Evolutionary conservation across 202 grass and related monocot genomes (phyloP), one percentile per base, ranked within the genome.

Genomic region (Bolboschoenoplectus hybrid): DNA sequence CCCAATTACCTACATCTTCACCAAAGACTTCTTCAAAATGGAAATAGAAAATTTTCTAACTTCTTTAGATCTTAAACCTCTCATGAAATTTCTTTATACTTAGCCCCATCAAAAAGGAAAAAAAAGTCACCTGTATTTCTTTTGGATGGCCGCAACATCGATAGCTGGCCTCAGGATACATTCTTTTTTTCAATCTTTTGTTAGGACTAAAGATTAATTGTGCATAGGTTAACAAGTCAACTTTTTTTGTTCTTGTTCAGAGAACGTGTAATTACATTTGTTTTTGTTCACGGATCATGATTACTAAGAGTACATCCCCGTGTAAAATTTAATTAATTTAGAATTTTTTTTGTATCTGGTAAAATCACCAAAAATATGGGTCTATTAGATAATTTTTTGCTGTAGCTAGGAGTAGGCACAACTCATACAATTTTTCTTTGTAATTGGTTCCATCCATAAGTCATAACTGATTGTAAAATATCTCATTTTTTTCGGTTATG

Each of bases 41-140:
- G 93, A 85, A 82, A 89, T 96, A 96, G 79, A 72, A 75, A 26
- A 86, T 82, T 32, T 71, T 38, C 84, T 72, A 35, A 57, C 14
- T 60, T 58, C 14, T 58, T 79, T 79, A 58, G 12, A 4, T 56
- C 51, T 79, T 58, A n/a, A 58, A 79, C 35, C 52, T 39, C 14
- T 39, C 14, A 20, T 44, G 6, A 57, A 2, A 4, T 57, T 41
- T 79, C 14, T 79, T 51, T 79, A 79, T 41, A 58, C 74, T 39
- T 57, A 57, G 51, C 51, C 74, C 74, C 12, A 51, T 78, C 26
- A 52, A 46, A 75, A 74, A 43, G 19, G 16, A 53, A 53, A 75
- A 79, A 39, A 57, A 74, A 26, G 1, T 78, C 12, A 56, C 32
- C 40, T n/a, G 74, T 57, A 57, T 58, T n/a, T 58, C 74, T 57